These are phyloP conservation scores for Sporothrix mexicana DNA, from an alignment of 2,329 filamentous ascomycete genomes.

Conservation along the genomic window DNA sequence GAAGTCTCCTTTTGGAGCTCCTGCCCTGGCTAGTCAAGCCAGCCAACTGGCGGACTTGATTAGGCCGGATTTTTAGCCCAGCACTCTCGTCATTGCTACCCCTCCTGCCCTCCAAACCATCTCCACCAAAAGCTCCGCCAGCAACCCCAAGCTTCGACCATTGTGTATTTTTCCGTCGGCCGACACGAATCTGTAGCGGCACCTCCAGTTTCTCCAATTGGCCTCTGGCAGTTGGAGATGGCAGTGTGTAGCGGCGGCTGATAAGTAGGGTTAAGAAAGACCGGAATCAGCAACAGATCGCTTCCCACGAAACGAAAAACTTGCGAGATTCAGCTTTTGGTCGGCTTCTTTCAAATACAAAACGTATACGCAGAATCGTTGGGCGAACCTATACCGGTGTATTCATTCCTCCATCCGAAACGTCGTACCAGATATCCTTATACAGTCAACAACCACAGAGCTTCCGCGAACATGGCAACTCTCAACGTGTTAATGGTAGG, in stretches of 20 bases:
- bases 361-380: no score
- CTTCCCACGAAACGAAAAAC: neutral
- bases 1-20: neutral
- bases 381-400: no score
- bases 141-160: neutral
- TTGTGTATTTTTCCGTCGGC: constrained; percentile 29
- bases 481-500: constrained; percentile 72
- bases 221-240: neutral
- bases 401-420: no score
- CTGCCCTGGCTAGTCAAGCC: constrained; percentile 11
- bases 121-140: constrained; percentile 26
- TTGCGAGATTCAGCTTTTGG: neutral
- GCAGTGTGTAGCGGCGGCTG: neutral
- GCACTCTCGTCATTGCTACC: constrained; percentile 11
- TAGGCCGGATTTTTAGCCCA: constrained; percentile 25
- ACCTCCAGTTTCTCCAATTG: constrained; percentile 27
- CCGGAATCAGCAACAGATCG: neutral
- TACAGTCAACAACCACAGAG: neutral
- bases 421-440: neutral
- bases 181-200: constrained; percentile 8
- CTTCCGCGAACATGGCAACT: constrained; percentile 55
- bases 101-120: constrained; percentile 15
- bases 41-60: constrained; percentile 31
- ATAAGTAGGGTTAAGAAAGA: neutral
- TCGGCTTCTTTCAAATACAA: neutral